phyloP scores from a whole-genome alignment of 1,139 yeast genomes.

The Saccharomyces hybrid region DNA sequence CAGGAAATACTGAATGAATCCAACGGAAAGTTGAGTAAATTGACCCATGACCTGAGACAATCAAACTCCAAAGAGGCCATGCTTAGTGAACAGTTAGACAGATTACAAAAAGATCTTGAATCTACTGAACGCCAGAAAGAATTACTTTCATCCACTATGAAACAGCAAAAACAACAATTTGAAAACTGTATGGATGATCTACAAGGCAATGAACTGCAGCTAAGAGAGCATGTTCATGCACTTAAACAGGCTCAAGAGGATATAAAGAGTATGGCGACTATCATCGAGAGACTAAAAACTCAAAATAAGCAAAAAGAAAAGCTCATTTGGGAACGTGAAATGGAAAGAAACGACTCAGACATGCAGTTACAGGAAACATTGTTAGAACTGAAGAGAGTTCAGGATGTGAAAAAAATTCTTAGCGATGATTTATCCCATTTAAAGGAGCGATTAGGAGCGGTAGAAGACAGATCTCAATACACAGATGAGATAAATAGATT shows the following conservation, averaged over 20 bases:
- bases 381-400: slow-evolving; percentile 47
- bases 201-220: slow-evolving; percentile 68
- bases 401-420: slow-evolving; percentile 38
- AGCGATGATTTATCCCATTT: slow-evolving; percentile 50
- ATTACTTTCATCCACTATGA: slow-evolving; percentile 35
- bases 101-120: slow-evolving; percentile 24
- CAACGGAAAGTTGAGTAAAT: slow-evolving; percentile 16
- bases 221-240: slow-evolving; percentile 47
- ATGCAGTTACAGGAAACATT: slow-evolving; percentile 52
- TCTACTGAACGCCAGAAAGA: slow-evolving; percentile 28
- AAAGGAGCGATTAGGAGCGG: slow-evolving; percentile 38
- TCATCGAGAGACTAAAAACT: slow-evolving; percentile 49
- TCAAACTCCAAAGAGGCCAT: slow-evolving; percentile 21
- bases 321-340: slow-evolving; percentile 49
- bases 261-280: slow-evolving; percentile 49
- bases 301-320: slow-evolving; percentile 52
- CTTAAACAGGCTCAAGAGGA: slow-evolving; percentile 52
- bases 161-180: slow-evolving; percentile 61
- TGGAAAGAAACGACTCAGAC: slow-evolving; percentile 48
- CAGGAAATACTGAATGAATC: slow-evolving; percentile 34
- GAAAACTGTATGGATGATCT: slow-evolving; percentile 69
- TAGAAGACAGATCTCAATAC: slow-evolving; percentile 40
- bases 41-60: slow-evolving; percentile 22
- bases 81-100: slow-evolving; percentile 26
- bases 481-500: slow-evolving; percentile 53